Evolutionary conservation across 331 rosid genomes (phyloP), one percentile per base, ranked within the genome.

Genomic region (Saraca asoca): DNA sequence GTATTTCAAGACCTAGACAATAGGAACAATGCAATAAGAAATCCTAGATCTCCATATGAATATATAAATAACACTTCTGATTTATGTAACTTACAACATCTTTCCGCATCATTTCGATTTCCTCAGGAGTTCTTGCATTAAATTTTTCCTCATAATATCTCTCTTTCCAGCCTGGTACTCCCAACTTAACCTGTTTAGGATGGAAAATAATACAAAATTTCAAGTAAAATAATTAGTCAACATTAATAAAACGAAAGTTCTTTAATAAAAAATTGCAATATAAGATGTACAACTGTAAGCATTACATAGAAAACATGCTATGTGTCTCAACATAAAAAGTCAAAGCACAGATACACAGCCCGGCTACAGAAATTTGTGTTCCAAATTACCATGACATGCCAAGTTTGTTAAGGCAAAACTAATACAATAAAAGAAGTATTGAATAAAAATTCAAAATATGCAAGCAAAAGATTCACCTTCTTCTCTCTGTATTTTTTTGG

Each of bases 91-190:
- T 59, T 88, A 94, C 99, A 78, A 94, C 97, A 75, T 94, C 97
- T 51, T 73, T 94, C 38, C 96, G 84, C 66, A 85, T 73, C 57
- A 75, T 83, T n/a, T 90, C 96, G 60, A 87, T 89, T 65, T 94
- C 97, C 83, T 94, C 99, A 0, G 90, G 97, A 75, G 96, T 83
- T 69, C 62, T 70, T 50, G 83, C 91, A 61, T 79, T 62, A 75
- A 94, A 90, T 39, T 94, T 94, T 42, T 88, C 97, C 66, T 88
- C 95, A 62, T 94, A 94, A 77, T 94, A 94, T 69, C 97, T 90
- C 69, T 94, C 99, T 79, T 83, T 94, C 99, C 99, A 90, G 67
- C 97, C 99, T 8, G 91, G 83, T 58, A 49, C 91, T 31, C 97
- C 99, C 92, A 94, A 79, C 77, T 83, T 90, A 68, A 90, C 73